Evolutionary conservation across 805 yeast genomes (phyloP).

Genomic region (Starmerella ratchasimensis): DNA sequence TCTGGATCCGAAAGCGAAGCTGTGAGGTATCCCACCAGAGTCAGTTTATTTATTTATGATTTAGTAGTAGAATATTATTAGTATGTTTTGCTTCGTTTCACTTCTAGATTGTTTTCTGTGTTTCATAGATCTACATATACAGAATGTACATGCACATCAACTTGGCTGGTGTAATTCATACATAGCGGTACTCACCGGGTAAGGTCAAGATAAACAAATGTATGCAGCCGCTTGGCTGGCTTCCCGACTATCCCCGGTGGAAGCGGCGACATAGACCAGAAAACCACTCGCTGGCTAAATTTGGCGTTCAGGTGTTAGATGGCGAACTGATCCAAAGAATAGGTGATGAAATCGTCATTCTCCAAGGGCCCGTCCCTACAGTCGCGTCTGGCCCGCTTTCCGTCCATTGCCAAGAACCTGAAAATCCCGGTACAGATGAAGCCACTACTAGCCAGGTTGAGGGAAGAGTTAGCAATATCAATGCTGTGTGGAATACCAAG

Average conservation of each 20-base stretch:
- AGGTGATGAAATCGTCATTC: not conserved
- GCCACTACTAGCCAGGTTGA: no score
- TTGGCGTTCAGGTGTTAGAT: not conserved
- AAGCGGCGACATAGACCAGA: not conserved
- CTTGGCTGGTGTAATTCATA: no score
- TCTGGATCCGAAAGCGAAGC: constrained; percentile 1
- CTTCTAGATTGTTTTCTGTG: not conserved
- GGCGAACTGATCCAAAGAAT: not conserved
- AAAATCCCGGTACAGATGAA: no score
- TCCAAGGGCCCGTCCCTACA: no score
- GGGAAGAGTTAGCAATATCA: no score
- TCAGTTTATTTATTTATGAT: not conserved
- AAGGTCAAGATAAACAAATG: no score
- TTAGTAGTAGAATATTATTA: not conserved
- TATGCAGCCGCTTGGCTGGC: constrained; percentile 8
- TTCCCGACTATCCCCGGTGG: constrained; percentile 7
- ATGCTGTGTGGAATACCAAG: not conserved
- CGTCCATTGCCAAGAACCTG: no score
- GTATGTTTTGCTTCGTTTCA: not conserved
- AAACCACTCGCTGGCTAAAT: not conserved
- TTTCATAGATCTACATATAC: not conserved
- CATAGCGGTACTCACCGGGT: no score
- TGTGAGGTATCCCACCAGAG: not conserved
- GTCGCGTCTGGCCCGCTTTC: no score
- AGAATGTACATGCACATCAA: no score